These are phyloP conservation scores for Backusella mclennaniae DNA, from an alignment of 192 early-diverging fungal genomes.

Conservation along the genomic window DNA sequence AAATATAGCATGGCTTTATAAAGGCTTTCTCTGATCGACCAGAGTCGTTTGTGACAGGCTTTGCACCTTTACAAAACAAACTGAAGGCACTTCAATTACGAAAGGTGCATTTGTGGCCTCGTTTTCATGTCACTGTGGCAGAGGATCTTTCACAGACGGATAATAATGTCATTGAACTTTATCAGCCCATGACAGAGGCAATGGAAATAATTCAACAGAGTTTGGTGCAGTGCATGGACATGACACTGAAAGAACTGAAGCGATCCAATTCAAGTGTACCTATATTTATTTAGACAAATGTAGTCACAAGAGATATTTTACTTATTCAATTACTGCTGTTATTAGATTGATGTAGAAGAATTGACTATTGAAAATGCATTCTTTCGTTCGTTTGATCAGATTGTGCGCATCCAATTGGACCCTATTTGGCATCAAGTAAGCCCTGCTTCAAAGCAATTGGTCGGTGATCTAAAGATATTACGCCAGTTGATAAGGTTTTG, in stretches of 20 bases:
- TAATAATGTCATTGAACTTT: conserved; percentile 70
- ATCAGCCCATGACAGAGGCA: conserved; percentile 71
- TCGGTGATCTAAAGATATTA: conserved; percentile 70
- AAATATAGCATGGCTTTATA: conserved; percentile 73
- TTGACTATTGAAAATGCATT: conserved; percentile 87
- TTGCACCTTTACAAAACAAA: conserved; percentile 86
- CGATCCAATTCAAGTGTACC: conserved; percentile 55
- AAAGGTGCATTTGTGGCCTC: conserved; percentile 86
- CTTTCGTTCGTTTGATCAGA: conserved; percentile 80
- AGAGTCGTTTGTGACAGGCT: conserved; percentile 74
- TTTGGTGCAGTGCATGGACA: conserved; percentile 83
- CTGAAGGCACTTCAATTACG: conserved; percentile 79
- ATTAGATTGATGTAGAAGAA: conserved; percentile 72
- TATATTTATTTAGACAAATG: not conserved
- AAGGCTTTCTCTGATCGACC: conserved; percentile 92
- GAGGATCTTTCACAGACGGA: conserved; percentile 50
- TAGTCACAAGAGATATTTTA: not conserved
- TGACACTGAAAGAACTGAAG: conserved; percentile 73
- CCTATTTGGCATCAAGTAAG: conserved; percentile 88
- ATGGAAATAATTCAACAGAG: conserved; percentile 85
- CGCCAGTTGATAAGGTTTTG: conserved; percentile 63
- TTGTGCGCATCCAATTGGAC: conserved; percentile 74
- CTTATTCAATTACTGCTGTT: not conserved
- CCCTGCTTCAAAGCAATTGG: conserved; percentile 69
- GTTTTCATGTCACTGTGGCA: conserved; percentile 68